Conservation (phyloP, 2,329 filamentous ascomycete species). For the Tympanopsis confertula region DNA sequence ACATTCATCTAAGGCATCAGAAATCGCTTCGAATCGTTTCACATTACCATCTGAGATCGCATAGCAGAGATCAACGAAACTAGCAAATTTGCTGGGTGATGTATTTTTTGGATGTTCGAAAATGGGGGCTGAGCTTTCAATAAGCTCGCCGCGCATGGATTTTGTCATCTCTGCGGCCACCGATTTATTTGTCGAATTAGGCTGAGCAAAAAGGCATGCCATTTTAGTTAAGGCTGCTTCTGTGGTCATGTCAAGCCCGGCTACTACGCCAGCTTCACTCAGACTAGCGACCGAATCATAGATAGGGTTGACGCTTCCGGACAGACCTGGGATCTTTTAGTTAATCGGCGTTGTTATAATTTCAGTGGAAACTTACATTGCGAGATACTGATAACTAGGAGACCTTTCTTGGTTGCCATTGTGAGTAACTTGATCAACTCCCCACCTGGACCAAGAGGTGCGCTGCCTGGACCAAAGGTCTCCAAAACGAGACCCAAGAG, state of each 20-base stretch:
- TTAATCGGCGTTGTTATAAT: background rate
- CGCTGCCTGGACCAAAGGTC: slow-evolving; percentile 64
- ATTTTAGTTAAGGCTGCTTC: slow-evolving; percentile 30
- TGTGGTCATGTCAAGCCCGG: slow-evolving; percentile 57
- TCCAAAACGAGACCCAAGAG: slow-evolving; percentile 59
- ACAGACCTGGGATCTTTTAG: too few relatives aligned
- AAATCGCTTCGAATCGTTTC: slow-evolving; percentile 17
- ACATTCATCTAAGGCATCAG: slow-evolving; percentile 12
- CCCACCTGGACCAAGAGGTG: slow-evolving; percentile 48
- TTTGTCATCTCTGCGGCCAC: slow-evolving; percentile 52
- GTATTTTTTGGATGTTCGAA: slow-evolving; percentile 48
- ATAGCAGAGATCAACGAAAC: slow-evolving; percentile 49
- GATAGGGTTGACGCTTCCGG: slow-evolving; percentile 41
- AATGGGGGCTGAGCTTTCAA: slow-evolving; percentile 41
- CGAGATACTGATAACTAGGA: slow-evolving; percentile 63
- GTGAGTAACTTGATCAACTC: slow-evolving; percentile 48
- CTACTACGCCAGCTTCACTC: slow-evolving; percentile 55
- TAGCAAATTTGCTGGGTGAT: slow-evolving; percentile 52
- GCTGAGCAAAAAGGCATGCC: slow-evolving; percentile 3
- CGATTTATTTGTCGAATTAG: background rate
- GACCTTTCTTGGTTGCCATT: slow-evolving; percentile 51
- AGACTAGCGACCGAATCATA: slow-evolving; percentile 50
- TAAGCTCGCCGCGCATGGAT: slow-evolving; percentile 51
- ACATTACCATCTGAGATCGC: slow-evolving; percentile 49
- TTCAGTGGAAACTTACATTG: slow-evolving; percentile 35